A percentile compares a stretch with the other conserved stretches of the same genome.
Conservation (phyloP, 306 rosid genomes). For the Astragalus membranaceus region DNA sequence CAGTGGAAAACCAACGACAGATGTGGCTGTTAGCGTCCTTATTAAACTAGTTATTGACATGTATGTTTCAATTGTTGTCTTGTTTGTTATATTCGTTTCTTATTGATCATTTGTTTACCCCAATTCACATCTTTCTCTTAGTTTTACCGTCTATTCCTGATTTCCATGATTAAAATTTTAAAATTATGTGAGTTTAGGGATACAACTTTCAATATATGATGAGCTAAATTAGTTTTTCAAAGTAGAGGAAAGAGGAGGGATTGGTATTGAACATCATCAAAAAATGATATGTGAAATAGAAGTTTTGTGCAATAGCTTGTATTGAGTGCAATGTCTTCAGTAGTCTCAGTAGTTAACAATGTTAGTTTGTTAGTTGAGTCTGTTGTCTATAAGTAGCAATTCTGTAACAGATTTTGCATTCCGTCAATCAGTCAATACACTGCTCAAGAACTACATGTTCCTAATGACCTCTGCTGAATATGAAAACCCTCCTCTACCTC, state of each 20-base stretch:
- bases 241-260: constrained; percentile 2
- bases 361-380: no score
- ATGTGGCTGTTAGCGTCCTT: constrained; percentile 99
- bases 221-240: not conserved
- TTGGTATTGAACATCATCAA: not conserved
- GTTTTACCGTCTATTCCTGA: constrained; percentile 10
- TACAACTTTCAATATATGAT: not conserved
- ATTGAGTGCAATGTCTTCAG: no score
- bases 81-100: constrained; percentile 17
- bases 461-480: no score
- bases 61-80: constrained; percentile 53
- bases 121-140: not conserved
- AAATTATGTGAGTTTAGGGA: not conserved
- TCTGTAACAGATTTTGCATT: no score
- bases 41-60: constrained; percentile 95
- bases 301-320: no score
- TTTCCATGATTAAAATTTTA: not conserved
- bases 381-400: no score
- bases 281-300: not conserved
- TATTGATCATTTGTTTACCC: not conserved
- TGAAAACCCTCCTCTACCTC: no score
- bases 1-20: constrained; percentile 84
- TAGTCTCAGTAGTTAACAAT: no score
- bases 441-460: no score
- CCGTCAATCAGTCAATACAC: no score